Evolutionary conservation across 768 basidiomycete genomes (phyloP).

Genomic region (Pleurotus citrinopileatus): DNA sequence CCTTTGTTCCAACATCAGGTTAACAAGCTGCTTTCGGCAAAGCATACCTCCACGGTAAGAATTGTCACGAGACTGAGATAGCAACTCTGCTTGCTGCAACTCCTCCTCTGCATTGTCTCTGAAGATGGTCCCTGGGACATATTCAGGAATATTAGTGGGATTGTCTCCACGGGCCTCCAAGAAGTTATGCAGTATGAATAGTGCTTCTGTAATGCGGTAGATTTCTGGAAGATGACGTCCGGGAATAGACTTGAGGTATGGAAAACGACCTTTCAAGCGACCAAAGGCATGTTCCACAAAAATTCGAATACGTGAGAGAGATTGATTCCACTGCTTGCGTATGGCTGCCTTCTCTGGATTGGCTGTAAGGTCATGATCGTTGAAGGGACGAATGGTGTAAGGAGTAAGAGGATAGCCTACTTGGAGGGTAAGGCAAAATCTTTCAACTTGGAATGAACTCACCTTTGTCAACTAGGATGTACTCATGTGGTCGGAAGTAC

Average conservation of each 20-base stretch:
- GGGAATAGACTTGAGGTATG: conserved; percentile 13
- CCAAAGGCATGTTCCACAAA: conserved; percentile 29
- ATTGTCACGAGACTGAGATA: no score
- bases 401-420: conserved; percentile 22
- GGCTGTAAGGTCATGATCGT: conserved; percentile 18
- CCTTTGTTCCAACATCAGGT: no score
- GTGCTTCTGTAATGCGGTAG: conserved; percentile 18
- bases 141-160: conserved; percentile 12
- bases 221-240: conserved; percentile 17
- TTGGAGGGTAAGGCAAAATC: neutral
- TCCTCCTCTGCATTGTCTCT: neutral
- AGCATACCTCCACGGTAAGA: no score
- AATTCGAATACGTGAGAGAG: conserved; percentile 18
- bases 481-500: conserved; percentile 18
- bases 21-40: no score
- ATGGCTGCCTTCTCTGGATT: conserved; percentile 5
- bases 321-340: conserved; percentile 16
- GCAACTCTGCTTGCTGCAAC: no score
- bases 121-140: conserved; percentile 3
- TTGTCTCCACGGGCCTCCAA: conserved; percentile 17
- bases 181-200: conserved; percentile 23
- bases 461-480: conserved; percentile 23
- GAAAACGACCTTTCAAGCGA: conserved; percentile 25
- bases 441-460: neutral
- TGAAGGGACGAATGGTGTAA: conserved; percentile 21